phyloP scores from a whole-genome alignment of 495 filamentous ascomycete species.

The Neurospora pannonica region DNA sequence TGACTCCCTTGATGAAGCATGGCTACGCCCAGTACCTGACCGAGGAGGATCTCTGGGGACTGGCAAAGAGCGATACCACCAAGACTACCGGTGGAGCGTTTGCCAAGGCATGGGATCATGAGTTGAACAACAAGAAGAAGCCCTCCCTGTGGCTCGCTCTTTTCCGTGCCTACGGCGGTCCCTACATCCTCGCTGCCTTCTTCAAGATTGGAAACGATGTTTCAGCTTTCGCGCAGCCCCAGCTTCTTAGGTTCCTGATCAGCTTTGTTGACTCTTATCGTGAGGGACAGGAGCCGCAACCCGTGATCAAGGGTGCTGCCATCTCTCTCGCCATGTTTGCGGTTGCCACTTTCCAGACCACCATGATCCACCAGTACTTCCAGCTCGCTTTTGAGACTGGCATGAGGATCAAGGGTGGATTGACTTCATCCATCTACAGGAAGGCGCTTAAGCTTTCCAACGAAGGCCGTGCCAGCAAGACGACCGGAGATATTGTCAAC shows the following conservation, averaged over 20 bases:
- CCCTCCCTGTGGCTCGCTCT: slow-evolving; percentile 92
- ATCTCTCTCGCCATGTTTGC: slow-evolving; percentile 91
- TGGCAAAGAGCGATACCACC: slow-evolving; percentile 73
- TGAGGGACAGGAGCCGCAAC: slow-evolving; percentile 51
- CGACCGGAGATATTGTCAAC: slow-evolving; percentile 97
- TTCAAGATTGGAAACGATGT: slow-evolving; percentile 82
- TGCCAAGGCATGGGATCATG: slow-evolving; percentile 63
- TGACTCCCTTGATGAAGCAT: slow-evolving; percentile 96
- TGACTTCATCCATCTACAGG: slow-evolving; percentile 85
- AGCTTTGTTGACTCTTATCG: slow-evolving; percentile 76
- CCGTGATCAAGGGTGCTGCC: slow-evolving; percentile 70
- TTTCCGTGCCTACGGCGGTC: slow-evolving; percentile 72
- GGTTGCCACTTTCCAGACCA: slow-evolving; percentile 75
- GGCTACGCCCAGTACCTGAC: slow-evolving; percentile 88
- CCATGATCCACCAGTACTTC: slow-evolving; percentile 82
- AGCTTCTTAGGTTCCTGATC: slow-evolving; percentile 79
- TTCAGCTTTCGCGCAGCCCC: slow-evolving; percentile 83
- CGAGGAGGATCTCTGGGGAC: slow-evolving; percentile 94
- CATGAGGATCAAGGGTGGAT: slow-evolving; percentile 85
- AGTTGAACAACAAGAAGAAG: slow-evolving; percentile 58
- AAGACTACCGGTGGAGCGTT: slow-evolving; percentile 56
- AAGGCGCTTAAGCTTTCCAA: slow-evolving; percentile 87
- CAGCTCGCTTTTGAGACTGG: slow-evolving; percentile 89
- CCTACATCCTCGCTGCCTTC: slow-evolving; percentile 67
- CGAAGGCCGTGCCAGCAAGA: slow-evolving; percentile 82